Evolutionary conservation across 106 monocot species (phyloP).

Genomic region (Apostasia ramifera): DNA sequence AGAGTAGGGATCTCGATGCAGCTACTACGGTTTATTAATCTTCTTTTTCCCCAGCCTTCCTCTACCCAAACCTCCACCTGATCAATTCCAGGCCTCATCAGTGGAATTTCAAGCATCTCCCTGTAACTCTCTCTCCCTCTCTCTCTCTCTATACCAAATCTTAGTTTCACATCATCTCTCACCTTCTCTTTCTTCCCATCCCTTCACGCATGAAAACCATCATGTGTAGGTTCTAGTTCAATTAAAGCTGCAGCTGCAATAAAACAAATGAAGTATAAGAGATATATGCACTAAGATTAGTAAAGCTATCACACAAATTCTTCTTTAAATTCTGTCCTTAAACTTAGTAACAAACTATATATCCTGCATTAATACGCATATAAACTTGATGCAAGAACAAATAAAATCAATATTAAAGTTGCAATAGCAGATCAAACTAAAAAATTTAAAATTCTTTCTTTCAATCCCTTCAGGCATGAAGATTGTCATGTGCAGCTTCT

Average conservation of each 20-base stretch:
- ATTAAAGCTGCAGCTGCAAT: neutral
- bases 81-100: neutral
- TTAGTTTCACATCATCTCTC: neutral
- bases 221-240: neutral
- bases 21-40: neutral
- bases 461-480: no score
- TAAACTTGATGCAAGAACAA: no score
- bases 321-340: no score
- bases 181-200: neutral
- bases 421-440: no score
- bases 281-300: no score
- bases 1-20: slow-evolving; percentile 7
- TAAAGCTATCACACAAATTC: no score
- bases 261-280: no score
- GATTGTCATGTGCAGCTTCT: no score
- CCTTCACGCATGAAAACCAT: neutral
- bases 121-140: neutral
- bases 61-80: neutral
- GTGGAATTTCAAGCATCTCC: neutral
- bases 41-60: neutral
- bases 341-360: no score
- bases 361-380: no score
- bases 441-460: no score
- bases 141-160: neutral
- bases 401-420: no score